Conservation (phyloP, 805 yeast species). For the Brettanomyces sp. region DNA sequence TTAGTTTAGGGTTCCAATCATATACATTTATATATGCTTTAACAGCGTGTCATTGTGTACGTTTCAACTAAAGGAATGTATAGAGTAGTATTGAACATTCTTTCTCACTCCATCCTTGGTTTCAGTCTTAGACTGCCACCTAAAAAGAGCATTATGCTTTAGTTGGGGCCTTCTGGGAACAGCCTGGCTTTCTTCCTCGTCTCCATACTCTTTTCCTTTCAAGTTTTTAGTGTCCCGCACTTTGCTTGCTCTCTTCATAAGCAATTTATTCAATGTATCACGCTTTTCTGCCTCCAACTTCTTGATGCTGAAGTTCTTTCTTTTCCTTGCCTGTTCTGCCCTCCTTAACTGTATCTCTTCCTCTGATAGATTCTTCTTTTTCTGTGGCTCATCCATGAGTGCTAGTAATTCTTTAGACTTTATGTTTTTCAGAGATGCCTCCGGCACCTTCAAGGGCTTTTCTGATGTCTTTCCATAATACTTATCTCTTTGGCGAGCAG, state of each 20-base stretch:
- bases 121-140: conserved; percentile 28
- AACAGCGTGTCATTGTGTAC: neutral
- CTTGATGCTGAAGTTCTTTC: conserved; percentile 77
- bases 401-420: conserved; percentile 23
- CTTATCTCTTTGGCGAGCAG: conserved; percentile 47
- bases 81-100: neutral
- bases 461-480: conserved; percentile 24
- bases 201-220: conserved; percentile 21
- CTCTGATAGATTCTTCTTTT: conserved; percentile 58
- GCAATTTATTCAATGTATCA: conserved; percentile 79
- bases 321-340: conserved; percentile 80
- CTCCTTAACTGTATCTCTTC: conserved; percentile 76
- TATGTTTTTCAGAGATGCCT: conserved; percentile 5
- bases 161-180: conserved; percentile 26
- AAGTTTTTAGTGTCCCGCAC: conserved; percentile 32
- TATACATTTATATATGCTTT: neutral
- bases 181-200: conserved; percentile 14
- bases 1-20: neutral
- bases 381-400: conserved; percentile 30
- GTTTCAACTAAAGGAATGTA: neutral
- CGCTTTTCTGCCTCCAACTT: conserved; percentile 85
- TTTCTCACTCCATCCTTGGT: conserved; percentile 5
- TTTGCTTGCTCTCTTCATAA: conserved; percentile 77
- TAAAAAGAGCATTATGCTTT: conserved; percentile 36
- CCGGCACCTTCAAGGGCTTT: conserved; percentile 7